Evolutionary conservation across 345 rosid species (phyloP), one percentile per base, ranked within the genome.

Genomic region (Acer saccharum): DNA sequence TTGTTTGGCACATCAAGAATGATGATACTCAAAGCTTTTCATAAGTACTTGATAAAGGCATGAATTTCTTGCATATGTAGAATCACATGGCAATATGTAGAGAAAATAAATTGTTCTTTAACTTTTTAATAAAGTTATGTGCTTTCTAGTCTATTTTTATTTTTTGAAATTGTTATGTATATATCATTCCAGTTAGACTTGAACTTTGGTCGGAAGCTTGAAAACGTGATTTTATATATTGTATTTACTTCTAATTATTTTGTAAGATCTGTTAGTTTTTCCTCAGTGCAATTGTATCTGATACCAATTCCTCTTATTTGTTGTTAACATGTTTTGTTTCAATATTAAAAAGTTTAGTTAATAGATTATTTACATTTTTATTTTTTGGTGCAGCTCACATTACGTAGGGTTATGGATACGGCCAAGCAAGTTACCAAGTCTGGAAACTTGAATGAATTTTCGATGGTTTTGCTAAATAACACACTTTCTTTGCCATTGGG

Each of bases 391-490:
- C 89, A 96, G 99, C 85, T 96, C 80, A 96, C 97, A 60, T 84
- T 92, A 68, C 97, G 98, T 65, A 90, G 89, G 87, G 91, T 92
- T 76, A 96, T 96, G 99, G 99, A 96, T 84, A 91, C 98, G 1
- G 98, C 99, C 29, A 96, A 96, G 91, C 97, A 88, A 78, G 90
- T 85, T 74, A 92, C 98, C 6, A 90, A 83, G 83, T 91, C 97
- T 57, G 99, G 99, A 79, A 91, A 88, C 84, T 88, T 96, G 85
- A 94, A 94, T 43, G 99, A 96, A 82, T 92, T 96, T 83, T 90
- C 99, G 7, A 96, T 96, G 99, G 98, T 96, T 86, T 82, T 96
- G 83, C 97, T 96, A 61, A 96, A 96, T 78, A 96, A 96, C 84
- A 86, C 91, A 20, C 97, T 96, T 75, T 96, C 99, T 43, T 79